Evolutionary conservation across 2,329 filamentous ascomycete genomes (phyloP).

Genomic region (Aspergillus proliferans): DNA sequence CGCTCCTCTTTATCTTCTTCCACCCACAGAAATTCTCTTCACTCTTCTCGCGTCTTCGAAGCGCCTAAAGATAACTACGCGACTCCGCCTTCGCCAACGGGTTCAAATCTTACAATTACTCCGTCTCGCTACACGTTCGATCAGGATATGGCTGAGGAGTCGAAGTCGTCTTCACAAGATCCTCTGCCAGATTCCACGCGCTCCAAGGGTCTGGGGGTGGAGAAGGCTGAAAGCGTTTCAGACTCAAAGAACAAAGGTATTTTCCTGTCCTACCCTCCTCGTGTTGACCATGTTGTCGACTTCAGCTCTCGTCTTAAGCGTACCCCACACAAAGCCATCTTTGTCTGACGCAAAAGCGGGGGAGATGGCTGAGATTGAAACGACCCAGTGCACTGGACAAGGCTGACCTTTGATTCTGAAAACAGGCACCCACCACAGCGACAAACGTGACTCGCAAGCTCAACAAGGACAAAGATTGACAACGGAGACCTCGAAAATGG

Average conservation of each 20-base stretch:
- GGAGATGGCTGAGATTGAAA: no score
- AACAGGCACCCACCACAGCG: no score
- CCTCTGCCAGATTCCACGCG: slow-evolving; percentile 2
- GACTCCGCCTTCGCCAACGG: slow-evolving; percentile 1
- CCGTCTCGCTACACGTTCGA: neutral
- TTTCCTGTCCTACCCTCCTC: no score
- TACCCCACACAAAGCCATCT: no score
- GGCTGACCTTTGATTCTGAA: no score
- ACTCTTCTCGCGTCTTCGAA: neutral
- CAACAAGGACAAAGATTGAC: no score
- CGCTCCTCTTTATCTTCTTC: neutral
- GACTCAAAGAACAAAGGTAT: neutral
- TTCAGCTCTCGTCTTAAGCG: no score
- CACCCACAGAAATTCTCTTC: slow-evolving; percentile 1
- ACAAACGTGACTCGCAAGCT: no score
- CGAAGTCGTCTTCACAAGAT: neutral
- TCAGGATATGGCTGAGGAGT: neutral
- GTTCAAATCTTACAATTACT: slow-evolving; percentile 1
- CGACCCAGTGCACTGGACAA: no score
- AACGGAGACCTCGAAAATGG: neutral
- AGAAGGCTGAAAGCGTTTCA: neutral
- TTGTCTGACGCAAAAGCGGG: no score
- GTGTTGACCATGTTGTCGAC: no score
- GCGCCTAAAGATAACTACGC: neutral
- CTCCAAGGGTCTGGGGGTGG: neutral